Evolutionary conservation across 176 grass and related monocot species (phyloP), one percentile per base, ranked within the genome.

Genomic region (Thinopyrum elongatum): DNA sequence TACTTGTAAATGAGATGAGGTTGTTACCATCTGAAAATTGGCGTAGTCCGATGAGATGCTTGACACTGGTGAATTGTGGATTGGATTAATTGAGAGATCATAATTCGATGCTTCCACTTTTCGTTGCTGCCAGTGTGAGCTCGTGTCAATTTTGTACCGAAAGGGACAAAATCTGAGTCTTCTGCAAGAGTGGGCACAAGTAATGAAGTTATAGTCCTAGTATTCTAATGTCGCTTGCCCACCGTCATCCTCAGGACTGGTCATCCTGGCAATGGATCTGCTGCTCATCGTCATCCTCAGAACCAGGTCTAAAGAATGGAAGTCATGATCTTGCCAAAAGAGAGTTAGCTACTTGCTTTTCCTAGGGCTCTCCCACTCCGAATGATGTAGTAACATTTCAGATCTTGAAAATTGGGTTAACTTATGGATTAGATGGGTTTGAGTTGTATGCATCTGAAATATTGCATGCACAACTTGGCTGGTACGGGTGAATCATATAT

Each of bases 361-460:
- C 31, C 31, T 63, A 28, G 53, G 6, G 7, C 19, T 77, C 23
- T 38, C 7, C 22, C 36, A 10, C 26, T 77, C 68, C 42, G 17
- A 61, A 60, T 83, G 81, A 26, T 73, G 23, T 74, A 74, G 51
- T 22, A 28, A 39, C 13, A 63, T 35, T 64, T 31, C 39, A 65
- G 55, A 8, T 31, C 38, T 69, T 77, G 22, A 62, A 28, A 31
- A 42, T 76, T 67, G 34, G 15, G 6, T 85, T 85, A 36, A 35
- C 25, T 1, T 3, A 64, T 59, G 31, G n/a, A 62, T 79, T 26
- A 8, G 65, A 63, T 41, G 27, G 49, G 22, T 26, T 53, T 51
- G 7, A 61, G 33, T 70, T 72, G 77, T 72, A 55, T 74, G 30
- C 44, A 33, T 88, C 78, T 62, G 12, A 77, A 77, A 31, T 70